Conservation (phyloP, 2,329 filamentous ascomycete species). For the Venturia carpophila region DNA sequence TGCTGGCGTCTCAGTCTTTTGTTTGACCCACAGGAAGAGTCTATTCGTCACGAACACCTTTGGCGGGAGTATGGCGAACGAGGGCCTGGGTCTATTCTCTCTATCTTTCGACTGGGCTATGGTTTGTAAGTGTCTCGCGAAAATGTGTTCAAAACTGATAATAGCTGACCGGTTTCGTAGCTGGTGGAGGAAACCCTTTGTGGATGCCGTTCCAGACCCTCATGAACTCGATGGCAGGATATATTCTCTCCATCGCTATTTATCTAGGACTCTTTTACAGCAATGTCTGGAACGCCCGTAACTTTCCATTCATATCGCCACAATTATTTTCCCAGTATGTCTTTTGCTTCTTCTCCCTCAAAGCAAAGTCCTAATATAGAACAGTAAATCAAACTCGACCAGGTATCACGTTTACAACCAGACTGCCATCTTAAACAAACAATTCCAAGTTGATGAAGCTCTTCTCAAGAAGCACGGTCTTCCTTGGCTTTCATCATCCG, state of each 20-base stretch:
- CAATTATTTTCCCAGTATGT: slow-evolving; percentile 19
- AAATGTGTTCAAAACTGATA: background rate
- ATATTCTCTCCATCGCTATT: slow-evolving; percentile 22
- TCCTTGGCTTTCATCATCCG: slow-evolving; percentile 19
- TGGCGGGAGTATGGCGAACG: slow-evolving; percentile 19
- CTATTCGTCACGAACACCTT: slow-evolving; percentile 19
- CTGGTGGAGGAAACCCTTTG: slow-evolving; percentile 7
- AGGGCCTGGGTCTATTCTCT: slow-evolving; percentile 27
- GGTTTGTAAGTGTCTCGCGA: slow-evolving; percentile 8
- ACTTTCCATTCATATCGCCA: slow-evolving; percentile 21
- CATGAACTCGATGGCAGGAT: slow-evolving; percentile 17
- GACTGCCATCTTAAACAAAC: slow-evolving; percentile 19
- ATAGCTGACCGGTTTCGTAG: slow-evolving; percentile 22
- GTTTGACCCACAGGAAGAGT: slow-evolving; percentile 19
- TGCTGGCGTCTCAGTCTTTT: slow-evolving; percentile 19
- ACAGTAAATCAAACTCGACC: slow-evolving; percentile 16
- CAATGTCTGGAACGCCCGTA: slow-evolving; percentile 19
- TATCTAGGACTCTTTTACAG: slow-evolving; percentile 19
- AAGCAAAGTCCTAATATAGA: slow-evolving; percentile 19
- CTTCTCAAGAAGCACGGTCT: slow-evolving; percentile 19
- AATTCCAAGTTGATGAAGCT: slow-evolving; percentile 15
- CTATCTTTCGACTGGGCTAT: slow-evolving; percentile 37
- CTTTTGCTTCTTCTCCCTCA: background rate
- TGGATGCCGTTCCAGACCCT: slow-evolving; percentile 19
- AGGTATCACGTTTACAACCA: slow-evolving; percentile 20